Conservation (phyloP, 2,329 filamentous ascomycete species). For the Hortaea werneckii region DNA sequence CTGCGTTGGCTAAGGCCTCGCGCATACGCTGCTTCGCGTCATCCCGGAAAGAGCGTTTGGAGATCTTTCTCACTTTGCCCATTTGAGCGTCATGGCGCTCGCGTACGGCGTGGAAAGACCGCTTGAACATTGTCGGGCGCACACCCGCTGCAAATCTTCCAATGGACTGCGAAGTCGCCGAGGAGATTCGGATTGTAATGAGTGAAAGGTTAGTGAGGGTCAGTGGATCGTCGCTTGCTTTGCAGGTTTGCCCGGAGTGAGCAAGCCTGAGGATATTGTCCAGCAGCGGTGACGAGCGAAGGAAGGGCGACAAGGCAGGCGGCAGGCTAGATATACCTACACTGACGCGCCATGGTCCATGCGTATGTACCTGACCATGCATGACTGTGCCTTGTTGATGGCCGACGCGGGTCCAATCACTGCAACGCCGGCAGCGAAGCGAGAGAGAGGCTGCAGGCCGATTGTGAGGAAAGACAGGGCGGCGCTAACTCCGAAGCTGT, state of each 20-base stretch:
- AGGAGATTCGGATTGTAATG: slow-evolving; percentile 23
- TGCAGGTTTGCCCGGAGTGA: slow-evolving; percentile 22
- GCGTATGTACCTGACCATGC: not conserved
- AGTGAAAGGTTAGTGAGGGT: slow-evolving; percentile 28
- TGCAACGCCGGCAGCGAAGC: no score
- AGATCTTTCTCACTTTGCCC: slow-evolving; percentile 73
- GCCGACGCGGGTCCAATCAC: slow-evolving; percentile 24
- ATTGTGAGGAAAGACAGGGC: no score
- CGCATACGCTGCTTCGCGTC: slow-evolving; percentile 78
- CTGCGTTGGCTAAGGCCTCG: slow-evolving; percentile 60
- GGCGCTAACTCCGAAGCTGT: no score
- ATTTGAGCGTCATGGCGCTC: slow-evolving; percentile 52
- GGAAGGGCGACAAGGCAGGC: not conserved
- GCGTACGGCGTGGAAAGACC: slow-evolving; percentile 71
- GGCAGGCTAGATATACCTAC: not conserved
- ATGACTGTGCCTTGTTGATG: not conserved
- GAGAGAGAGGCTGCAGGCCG: no score
- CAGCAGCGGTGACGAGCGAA: not conserved
- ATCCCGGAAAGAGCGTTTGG: slow-evolving; percentile 68
- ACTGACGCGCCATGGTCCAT: slow-evolving; percentile 9
- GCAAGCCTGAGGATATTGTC: not conserved
- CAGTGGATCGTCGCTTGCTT: slow-evolving; percentile 40
- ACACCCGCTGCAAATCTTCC: no score
- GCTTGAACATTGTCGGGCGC: slow-evolving; percentile 70
- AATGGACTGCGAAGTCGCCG: not conserved